These are phyloP conservation scores for Nannizzia gypsea DNA, from an alignment of 2,329 filamentous ascomycete genomes.

Conservation along the genomic window DNA sequence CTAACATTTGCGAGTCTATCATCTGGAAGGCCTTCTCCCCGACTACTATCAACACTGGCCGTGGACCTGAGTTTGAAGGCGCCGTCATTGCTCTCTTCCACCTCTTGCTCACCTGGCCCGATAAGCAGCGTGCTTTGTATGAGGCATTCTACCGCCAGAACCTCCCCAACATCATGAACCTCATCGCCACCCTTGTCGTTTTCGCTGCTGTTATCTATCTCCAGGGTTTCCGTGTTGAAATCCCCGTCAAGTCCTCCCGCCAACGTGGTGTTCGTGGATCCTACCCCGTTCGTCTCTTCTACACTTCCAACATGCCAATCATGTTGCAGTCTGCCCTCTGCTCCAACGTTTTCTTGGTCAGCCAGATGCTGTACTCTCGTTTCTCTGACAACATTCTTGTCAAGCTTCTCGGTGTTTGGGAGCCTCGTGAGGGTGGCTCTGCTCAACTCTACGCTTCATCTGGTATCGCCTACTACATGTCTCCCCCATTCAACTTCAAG, in stretches of 20 bases:
- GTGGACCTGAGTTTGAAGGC: conserved; percentile 68
- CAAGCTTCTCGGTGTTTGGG: conserved; percentile 95
- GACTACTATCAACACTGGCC: conserved; percentile 97
- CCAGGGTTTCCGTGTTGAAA: conserved; percentile 98
- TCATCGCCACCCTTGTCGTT: conserved; percentile 81
- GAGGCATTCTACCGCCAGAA: conserved; percentile 99
- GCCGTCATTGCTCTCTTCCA: conserved; percentile 17
- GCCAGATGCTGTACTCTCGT: conserved; percentile 97
- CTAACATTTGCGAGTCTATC: conserved; percentile 99
- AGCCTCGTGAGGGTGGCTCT: conserved; percentile 79
- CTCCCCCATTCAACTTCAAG: conserved; percentile 91
- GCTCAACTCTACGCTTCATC: conserved; percentile 89
- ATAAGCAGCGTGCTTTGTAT: conserved; percentile 96
- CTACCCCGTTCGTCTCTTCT: conserved; percentile 97
- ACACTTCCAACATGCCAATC: conserved; percentile 99
- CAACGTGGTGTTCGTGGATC: conserved; percentile 97
- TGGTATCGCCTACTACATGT: conserved; percentile 99
- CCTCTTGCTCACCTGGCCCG: conserved; percentile 62
- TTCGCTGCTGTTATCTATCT: conserved; percentile 99
- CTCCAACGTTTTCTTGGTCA: conserved; percentile 98
- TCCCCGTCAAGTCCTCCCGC: conserved; percentile 97
- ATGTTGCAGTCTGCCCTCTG: conserved; percentile 98
- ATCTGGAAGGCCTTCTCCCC: conserved; percentile 99
- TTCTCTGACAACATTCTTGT: conserved; percentile 99
- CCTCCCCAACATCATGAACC: conserved; percentile 98